Base-by-base conservation (phyloP, 129 eudicot genomes). In the Flaveria linearis region DNA sequence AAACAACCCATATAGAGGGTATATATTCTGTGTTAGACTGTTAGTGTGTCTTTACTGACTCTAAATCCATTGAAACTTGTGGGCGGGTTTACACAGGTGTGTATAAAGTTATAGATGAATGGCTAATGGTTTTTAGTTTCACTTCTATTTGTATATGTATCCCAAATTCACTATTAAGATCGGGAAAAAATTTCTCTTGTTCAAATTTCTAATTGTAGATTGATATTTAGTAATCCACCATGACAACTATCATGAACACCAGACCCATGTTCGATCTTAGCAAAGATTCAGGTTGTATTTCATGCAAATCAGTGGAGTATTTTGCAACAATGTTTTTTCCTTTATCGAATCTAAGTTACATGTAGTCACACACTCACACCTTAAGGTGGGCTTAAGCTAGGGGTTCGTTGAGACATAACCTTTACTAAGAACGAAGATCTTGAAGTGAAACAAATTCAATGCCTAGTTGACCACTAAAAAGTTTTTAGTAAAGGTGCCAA, bases 221-320 rank as follows among this genome's bases (percentile, higher is more conserved):
- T 45, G 39, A 25, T n/a, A 55, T 17, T 55, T 23, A 55, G 61
- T 26, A 55, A 6, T 30, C 36, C 36, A 30, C 36, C 36, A 30
- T 30, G 33, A 20, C 46, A 18, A 16, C 49, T 10, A 60, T 62
- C 33, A 49, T 75, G 71, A 63, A 43, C 47, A 4, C 41, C 61
- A 43, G 46, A 60, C 11, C n/a, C 9, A 8, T 57, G 7, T 42
- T 62, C 14, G 9, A 63, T 22, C 14, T 11, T 30, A 7, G 60
- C 28, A 17, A 47, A 75, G 61, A 46, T 63, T 61, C 8, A 62
- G 66, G 69, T 60, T 61, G 78, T 22, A 57, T 61, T 57, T 41
- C 25, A 16, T 39, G 57, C 39, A 58, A 43, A 62, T 62, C 20
- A 23, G 71, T 45, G 52, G 36, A 2, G 30, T n/a, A 9, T 7